Evolutionary conservation across 768 basidiomycete species (phyloP).

Genomic region (Suillus bovinus): DNA sequence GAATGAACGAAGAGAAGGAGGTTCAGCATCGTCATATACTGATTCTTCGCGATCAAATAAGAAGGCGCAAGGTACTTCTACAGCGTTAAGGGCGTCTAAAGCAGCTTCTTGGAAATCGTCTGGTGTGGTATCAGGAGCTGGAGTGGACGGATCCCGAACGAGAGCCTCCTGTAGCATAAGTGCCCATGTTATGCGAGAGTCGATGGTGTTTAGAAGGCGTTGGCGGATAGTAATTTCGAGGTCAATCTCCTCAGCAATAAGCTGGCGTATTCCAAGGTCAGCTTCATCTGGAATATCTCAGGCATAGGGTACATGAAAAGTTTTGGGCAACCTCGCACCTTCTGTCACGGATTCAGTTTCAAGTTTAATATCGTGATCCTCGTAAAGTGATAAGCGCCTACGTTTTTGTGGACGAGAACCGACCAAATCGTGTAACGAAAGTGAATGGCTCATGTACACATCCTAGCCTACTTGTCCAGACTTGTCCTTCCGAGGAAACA

Average conservation of each 20-base stretch:
- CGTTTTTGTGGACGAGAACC: conserved; percentile 10
- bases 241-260: conserved; percentile 40
- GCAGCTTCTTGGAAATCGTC: conserved; percentile 42
- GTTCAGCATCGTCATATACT: conserved; percentile 11
- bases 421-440: conserved; percentile 18
- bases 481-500: neutral
- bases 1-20: conserved; percentile 23
- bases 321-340: conserved; percentile 18
- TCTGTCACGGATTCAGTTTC: conserved; percentile 14
- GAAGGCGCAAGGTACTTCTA: conserved; percentile 40
- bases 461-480: too few relatives aligned
- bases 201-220: conserved; percentile 41
- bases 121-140: conserved; percentile 11
- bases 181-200: conserved; percentile 49
- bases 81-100: conserved; percentile 41
- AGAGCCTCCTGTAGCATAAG: conserved; percentile 40
- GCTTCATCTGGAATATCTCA: conserved; percentile 16
- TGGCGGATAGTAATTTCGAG: conserved; percentile 44
- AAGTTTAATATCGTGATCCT: conserved; percentile 15
- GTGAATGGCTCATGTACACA: conserved; percentile 27
- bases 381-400: conserved; percentile 14
- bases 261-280: conserved; percentile 15
- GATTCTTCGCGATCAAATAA: conserved; percentile 36
- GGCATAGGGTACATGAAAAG: neutral
- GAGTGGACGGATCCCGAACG: conserved; percentile 17